Percentiles rank a stretch among this genome's conserved stretches.
phyloP scores from a whole-genome alignment of 179 eudicot species.

The Camellia oleifera region DNA sequence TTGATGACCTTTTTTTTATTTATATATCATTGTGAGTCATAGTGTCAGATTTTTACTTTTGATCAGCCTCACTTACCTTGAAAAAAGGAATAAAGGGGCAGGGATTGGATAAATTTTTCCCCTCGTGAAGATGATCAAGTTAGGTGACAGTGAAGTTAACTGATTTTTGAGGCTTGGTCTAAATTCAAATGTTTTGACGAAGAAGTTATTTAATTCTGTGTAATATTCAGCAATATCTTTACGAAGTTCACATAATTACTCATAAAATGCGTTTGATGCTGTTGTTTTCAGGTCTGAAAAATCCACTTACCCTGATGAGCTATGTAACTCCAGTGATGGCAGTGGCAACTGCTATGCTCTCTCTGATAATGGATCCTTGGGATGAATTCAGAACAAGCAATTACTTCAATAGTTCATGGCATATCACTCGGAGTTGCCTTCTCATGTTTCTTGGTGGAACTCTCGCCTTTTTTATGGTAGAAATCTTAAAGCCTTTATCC shows the following conservation, averaged over 20 bases:
- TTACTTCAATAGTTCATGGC: conserved; percentile 79
- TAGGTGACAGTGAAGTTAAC: neutral
- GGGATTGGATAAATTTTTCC: neutral
- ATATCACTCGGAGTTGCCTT: conserved; percentile 66
- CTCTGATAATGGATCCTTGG: conserved; percentile 90
- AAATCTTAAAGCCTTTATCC: neutral
- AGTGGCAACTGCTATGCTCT: conserved; percentile 65
- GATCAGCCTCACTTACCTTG: neutral
- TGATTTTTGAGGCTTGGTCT: neutral
- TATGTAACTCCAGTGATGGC: conserved; percentile 95
- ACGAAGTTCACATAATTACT: neutral
- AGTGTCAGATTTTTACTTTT: no score
- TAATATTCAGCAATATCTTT: neutral
- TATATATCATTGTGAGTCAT: no score
- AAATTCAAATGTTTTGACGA: neutral
- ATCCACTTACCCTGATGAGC: conserved; percentile 96
- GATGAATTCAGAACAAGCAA: conserved; percentile 54
- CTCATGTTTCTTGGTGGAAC: conserved; percentile 97
- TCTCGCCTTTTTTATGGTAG: conserved; percentile 93
- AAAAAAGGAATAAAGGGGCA: neutral
- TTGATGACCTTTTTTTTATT: no score
- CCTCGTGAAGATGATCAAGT: neutral
- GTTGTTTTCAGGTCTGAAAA: conserved; percentile 64
- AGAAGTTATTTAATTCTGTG: neutral
- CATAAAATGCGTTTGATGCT: conserved; percentile 7